These are phyloP conservation scores for Mycena amicta DNA, from an alignment of 768 basidiomycete genomes.

Conservation along the genomic window DNA sequence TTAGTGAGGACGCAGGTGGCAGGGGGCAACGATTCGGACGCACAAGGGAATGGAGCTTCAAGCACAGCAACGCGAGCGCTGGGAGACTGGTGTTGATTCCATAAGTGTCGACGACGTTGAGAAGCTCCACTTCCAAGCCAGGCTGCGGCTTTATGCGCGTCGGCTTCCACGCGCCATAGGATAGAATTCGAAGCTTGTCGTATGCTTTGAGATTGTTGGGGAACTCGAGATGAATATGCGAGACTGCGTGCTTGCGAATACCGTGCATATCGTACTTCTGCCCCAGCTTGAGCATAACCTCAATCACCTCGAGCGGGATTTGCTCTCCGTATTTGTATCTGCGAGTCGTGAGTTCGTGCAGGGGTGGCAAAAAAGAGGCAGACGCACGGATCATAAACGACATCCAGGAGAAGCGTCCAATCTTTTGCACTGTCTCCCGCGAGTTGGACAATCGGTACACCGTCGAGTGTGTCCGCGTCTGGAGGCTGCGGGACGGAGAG, in stretches of 20 bases:
- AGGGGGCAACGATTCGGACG: no score
- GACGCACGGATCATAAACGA: slow-evolving; percentile 8
- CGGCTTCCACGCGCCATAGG: background rate
- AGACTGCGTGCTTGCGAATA: background rate
- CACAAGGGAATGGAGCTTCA: background rate
- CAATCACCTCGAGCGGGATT: background rate
- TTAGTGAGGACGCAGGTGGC: no score
- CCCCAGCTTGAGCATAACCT: slow-evolving; percentile 9
- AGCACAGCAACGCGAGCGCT: background rate
- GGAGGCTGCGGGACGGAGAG: slow-evolving; percentile 45
- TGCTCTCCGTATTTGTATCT: background rate
- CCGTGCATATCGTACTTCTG: slow-evolving; percentile 8
- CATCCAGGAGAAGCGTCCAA: slow-evolving; percentile 5
- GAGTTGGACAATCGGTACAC: slow-evolving; percentile 24
- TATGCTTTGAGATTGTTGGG: slow-evolving; percentile 1
- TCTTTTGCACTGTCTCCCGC: slow-evolving; percentile 20
- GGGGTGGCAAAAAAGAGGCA: background rate
- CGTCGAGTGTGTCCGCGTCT: slow-evolving; percentile 19
- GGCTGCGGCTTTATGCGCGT: background rate
- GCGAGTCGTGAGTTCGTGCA: background rate
- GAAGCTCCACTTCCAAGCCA: background rate
- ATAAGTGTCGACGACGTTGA: background rate
- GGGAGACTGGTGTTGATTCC: slow-evolving; percentile 1
- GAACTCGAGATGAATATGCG: slow-evolving; percentile 1
- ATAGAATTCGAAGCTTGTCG: background rate